A percentile compares a stretch with the other conserved stretches of the same genome.
Evolutionary conservation across 2,329 filamentous ascomycete genomes (phyloP).

Genomic region (Penicillium frequentans): DNA sequence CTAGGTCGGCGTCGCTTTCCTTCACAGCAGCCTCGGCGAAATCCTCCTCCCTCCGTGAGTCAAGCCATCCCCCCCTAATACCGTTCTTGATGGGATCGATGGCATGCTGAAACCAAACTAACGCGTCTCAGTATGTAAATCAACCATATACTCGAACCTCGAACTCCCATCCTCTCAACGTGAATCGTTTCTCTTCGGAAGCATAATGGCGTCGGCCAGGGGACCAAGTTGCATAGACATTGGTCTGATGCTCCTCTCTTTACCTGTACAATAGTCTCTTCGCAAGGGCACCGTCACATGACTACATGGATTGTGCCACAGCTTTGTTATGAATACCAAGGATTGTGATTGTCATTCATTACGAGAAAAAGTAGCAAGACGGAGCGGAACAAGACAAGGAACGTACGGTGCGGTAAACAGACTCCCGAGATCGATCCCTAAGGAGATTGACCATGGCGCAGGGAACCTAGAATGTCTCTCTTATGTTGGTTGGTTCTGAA

Average conservation of each 20-base stretch:
- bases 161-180: not conserved
- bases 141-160: not conserved
- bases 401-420: not conserved
- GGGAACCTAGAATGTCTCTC: too few species aligned
- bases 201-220: constrained; percentile 21
- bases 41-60: constrained; percentile 63
- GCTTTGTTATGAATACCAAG: constrained; percentile 24
- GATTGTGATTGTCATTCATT: constrained; percentile 8
- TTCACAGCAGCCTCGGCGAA: constrained; percentile 68
- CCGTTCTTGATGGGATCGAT: not conserved
- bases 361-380: not conserved
- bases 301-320: constrained; percentile 4
- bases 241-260: constrained; percentile 14
- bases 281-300: constrained; percentile 5
- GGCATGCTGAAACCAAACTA: constrained; percentile 2
- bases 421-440: not conserved
- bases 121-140: constrained; percentile 15
- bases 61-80: not conserved
- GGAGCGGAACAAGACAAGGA: not conserved
- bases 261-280: constrained; percentile 27
- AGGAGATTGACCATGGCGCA: not conserved
- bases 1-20: constrained; percentile 65
- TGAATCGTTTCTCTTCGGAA: constrained; percentile 10
- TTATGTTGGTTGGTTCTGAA: too few species aligned
- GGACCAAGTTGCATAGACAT: constrained; percentile 13